Base-by-base conservation (phyloP, 1,284 basidiomycete genomes). In the Malassezia arunalokei region DNA sequence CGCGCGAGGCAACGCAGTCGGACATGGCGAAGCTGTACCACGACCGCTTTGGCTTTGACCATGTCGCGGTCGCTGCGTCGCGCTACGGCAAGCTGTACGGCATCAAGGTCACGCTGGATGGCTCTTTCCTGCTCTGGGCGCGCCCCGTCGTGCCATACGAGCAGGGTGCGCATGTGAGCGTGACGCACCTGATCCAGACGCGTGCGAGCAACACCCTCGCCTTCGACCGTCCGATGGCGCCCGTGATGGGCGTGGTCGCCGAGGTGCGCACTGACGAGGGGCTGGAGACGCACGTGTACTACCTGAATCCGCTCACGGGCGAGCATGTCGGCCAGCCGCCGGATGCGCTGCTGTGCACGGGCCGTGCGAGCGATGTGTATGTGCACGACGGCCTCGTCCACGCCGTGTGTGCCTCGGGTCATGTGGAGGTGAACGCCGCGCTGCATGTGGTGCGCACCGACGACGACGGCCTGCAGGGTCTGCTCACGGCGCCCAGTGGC, bases 11-110 rank as follows among this genome's bases (percentile, higher is more conserved):
- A 5, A 35, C 11, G 15, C 33, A 2, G 15, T 12, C 15, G 33
- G 33, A 35, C 33, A 60, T 62, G 2, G 57, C 54, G n/a, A 43
- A 41, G 12, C 58, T 68, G 14, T 63, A 58, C 54, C 59, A 60
- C 27, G 87, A 94, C 66, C 76, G 82, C 1, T 94, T 92, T 68
- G 90, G 88, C 0, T 87, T 94, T 74, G 79, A 85, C 43, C 87
- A 94, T 72, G 73, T 95, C 37, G 79, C 91, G 44, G 79, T 94
- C 2, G 79, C 78, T 3, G 84, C 82, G 0, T 87, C 86, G 1
- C 62, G 76, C 1, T 77, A 79, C 31, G 87, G 88, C 15, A 88
- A 87, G 68, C 64, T 91, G 0, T 88, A 83, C 65, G 90, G 83
- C 0, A 75, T 94, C 44, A 87, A 94, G 67, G 80, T 80, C 17